These are phyloP conservation scores for Tarenaya hassleriana DNA, from an alignment of 345 rosid species.

Conservation along the genomic window DNA sequence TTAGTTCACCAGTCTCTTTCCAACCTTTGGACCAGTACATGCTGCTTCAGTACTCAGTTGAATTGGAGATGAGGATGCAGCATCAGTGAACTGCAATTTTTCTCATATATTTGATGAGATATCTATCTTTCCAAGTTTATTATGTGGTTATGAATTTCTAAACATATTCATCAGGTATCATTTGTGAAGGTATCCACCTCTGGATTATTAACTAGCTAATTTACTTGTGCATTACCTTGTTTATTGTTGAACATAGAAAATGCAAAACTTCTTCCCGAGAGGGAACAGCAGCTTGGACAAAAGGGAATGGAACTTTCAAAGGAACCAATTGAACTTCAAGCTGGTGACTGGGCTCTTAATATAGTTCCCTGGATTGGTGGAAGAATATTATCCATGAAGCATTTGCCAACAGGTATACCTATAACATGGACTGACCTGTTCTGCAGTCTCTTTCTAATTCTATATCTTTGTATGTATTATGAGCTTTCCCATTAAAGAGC, in stretches of 20 bases:
- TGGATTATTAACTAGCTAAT: background rate
- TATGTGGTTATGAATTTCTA: background rate
- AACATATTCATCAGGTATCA: background rate
- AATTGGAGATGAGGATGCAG: too few species aligned
- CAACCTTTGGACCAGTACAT: background rate
- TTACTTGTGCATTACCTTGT: constrained; percentile 3
- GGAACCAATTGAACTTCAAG: constrained; percentile 55
- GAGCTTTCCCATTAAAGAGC: too few species aligned
- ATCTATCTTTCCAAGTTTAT: background rate
- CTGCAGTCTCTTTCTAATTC: constrained; percentile 1
- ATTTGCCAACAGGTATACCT: constrained; percentile 73
- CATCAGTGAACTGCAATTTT: too few species aligned
- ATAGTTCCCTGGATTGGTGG: constrained; percentile 96
- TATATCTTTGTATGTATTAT: background rate
- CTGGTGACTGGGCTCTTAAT: constrained; percentile 63
- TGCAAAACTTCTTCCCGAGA: constrained; percentile 49
- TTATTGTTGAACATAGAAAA: constrained; percentile 39
- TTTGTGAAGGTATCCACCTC: background rate
- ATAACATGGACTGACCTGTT: background rate
- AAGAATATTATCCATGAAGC: constrained; percentile 83
- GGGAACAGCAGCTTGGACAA: constrained; percentile 44
- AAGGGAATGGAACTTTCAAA: constrained; percentile 62
- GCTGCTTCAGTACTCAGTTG: background rate
- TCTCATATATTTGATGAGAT: constrained; percentile 1
- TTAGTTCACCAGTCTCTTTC: background rate